Base-by-base conservation (phyloP, 2,329 filamentous ascomycete species). In the Talaromyces sp. region DNA sequence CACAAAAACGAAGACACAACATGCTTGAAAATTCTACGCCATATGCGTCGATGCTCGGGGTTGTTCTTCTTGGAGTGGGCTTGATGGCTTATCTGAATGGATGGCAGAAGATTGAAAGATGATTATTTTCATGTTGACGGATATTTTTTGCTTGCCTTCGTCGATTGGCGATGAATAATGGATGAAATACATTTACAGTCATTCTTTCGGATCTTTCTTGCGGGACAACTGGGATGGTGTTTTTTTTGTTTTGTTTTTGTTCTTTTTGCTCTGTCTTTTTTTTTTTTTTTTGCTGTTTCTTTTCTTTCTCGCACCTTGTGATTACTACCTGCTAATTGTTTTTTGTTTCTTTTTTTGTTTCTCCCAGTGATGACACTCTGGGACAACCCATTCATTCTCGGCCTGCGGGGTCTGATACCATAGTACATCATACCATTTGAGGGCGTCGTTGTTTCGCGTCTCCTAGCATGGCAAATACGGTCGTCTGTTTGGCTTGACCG, bases 61-160 rank as follows among this genome's bases (percentile, higher is more conserved):
- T 95, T 33, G 90, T 95, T 28, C 75, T 95, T 60, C 79, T 95
- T 63, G 91, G 91, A 33, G 88, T 95, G 78, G 89, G 91, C 15
- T 74, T 95, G 65, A 95, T 95, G 91, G 90, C 89, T 49, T 93
- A 92, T 75, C 82, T 95, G 67, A 95, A 95, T 70, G 88, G 89
- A 57, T 93, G 90, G 90, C 89, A 92, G 69, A 82, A 81, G 69
- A 73, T 78, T 59, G 81, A 83, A 63, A 77, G 77, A 71, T 82
- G 72, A 69, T 64, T 25, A 22, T 55, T n/a, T 22, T n/a, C 22
- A 36, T 56, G 49, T 28, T 53, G 49, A 30, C 22, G 27, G 27
- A 53, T 53, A 17, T 53, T 47, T 25, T 47, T 47, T 47, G n/a
- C 44, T 47, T 47, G 44, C 19, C 44, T 47, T 47, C 30, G 49